Evolutionary conservation across 352 stramenopile genomes (phyloP).

Genomic region (Pythium aphanidermatum): DNA sequence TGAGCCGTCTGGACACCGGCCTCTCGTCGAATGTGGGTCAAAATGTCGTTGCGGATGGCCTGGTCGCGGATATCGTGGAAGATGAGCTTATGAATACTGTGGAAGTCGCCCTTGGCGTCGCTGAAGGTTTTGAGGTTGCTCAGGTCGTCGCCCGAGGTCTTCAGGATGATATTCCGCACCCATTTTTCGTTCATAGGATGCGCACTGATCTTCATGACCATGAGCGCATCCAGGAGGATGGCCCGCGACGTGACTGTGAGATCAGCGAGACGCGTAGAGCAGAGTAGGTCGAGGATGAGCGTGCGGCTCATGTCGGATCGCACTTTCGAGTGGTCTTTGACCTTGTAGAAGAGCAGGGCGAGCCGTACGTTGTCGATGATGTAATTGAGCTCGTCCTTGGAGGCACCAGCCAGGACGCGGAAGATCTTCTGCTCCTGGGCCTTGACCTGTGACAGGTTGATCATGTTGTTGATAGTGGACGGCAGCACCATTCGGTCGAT

Average conservation of each 20-base stretch:
- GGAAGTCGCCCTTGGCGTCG: slow-evolving; percentile 95
- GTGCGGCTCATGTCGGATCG: slow-evolving; percentile 85
- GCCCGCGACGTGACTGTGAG: slow-evolving; percentile 91
- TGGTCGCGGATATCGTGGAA: slow-evolving; percentile 93
- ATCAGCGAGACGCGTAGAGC: slow-evolving; percentile 88
- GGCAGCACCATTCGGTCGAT: slow-evolving; percentile 84
- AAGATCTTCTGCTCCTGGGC: slow-evolving; percentile 94
- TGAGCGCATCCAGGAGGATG: slow-evolving; percentile 93
- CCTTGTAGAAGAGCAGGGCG: slow-evolving; percentile 97
- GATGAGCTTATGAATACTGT: slow-evolving; percentile 97
- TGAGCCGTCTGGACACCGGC: slow-evolving; percentile 92
- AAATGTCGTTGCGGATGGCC: slow-evolving; percentile 89
- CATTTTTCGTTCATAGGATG: slow-evolving; percentile 93
- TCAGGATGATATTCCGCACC: slow-evolving; percentile 96
- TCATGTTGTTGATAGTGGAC: slow-evolving; percentile 87
- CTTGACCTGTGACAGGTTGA: slow-evolving; percentile 77
- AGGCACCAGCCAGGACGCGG: slow-evolving; percentile 91
- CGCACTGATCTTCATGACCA: slow-evolving; percentile 96
- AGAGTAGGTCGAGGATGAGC: slow-evolving; percentile 93
- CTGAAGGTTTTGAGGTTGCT: slow-evolving; percentile 96
- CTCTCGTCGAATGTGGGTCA: slow-evolving; percentile 94
- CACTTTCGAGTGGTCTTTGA: slow-evolving; percentile 89
- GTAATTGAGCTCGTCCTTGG: slow-evolving; percentile 96
- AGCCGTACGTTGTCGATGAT: slow-evolving; percentile 94
- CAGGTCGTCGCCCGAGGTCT: slow-evolving; percentile 94